Evolutionary conservation across 441 rosid genomes (phyloP), one percentile per base, ranked within the genome.

Genomic region (Gossypium davidsonii): DNA sequence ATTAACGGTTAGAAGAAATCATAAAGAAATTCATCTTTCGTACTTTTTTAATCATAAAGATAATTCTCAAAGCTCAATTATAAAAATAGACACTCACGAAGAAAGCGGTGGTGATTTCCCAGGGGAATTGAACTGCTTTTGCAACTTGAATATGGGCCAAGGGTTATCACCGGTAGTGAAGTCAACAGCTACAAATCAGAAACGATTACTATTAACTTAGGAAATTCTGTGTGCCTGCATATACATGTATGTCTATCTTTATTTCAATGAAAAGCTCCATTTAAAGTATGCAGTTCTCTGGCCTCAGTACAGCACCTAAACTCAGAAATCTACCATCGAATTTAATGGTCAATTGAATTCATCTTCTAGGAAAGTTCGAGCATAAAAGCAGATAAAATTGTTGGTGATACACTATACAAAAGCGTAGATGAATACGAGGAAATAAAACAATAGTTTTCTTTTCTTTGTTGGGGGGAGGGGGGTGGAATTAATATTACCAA

Each of bases 21-120:
- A 55, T 55, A 58, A 12, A 21, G 6, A 2, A 58, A 14, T 49
- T 49, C 37, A 12, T 12, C 7, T 26, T 58, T 26, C 18, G 2
- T 12, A n/a, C 39, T 12, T 58, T 58, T 34, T 58, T 58, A 25
- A 34, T 25, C 37, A 4, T 26, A 25, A 58, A 58, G 37, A 58
- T 25, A 58, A 58, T 58, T 11, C 34, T 58, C 63, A 25, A 58
- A 56, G 14, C 71, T 28, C 17, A 62, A 63, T 25, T 21, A 28
- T 42, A 57, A 20, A n/a, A 72, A 17, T 39, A 73, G 73, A 76
- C 71, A 81, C 91, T 78, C 79, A 91, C 99, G 98, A 83, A 67
- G 91, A 89, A 78, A 94, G 96, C 42, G 99, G 93, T 59, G 99
- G 97, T 59, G 97, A 94, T 80, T 83, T 94, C 83, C 97, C 97